phyloP scores from a whole-genome alignment of 352 stramenopile genomes.

The Globisporangium paroecandrum region DNA sequence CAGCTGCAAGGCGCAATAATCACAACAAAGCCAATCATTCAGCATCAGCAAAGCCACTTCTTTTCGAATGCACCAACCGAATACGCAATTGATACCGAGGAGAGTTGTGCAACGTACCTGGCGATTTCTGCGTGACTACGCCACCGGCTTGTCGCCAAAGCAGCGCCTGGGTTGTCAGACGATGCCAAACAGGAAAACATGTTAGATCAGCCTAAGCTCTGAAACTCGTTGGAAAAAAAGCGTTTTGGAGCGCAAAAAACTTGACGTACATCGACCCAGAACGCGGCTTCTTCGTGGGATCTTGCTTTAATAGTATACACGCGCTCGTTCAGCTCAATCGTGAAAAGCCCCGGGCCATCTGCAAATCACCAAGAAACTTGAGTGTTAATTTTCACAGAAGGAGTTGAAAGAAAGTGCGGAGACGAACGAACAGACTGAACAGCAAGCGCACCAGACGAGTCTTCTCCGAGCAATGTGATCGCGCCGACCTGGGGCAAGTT shows the following conservation, averaged over 20 bases:
- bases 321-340: constrained; percentile 87
- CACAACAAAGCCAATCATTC: not conserved
- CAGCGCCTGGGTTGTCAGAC: constrained; percentile 39
- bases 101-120: constrained; percentile 27
- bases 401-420: not conserved
- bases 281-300: constrained; percentile 79
- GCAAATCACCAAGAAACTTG: constrained; percentile 2
- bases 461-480: constrained; percentile 70
- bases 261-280: constrained; percentile 75
- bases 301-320: constrained; percentile 90
- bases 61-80: not conserved
- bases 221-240: too few relatives aligned
- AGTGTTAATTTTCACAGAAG: not conserved
- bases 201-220: not conserved
- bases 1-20: constrained; percentile 11
- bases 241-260: not conserved
- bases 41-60: not conserved
- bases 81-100: not conserved
- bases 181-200: not conserved
- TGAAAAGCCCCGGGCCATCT: constrained; percentile 85
- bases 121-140: constrained; percentile 77
- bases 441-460: constrained; percentile 45
- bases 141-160: constrained; percentile 80
- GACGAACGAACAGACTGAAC: not conserved
- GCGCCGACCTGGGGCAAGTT: constrained; percentile 91